phyloP scores from a whole-genome alignment of 2,329 filamentous ascomycete genomes.

The Pseudocercospora eumusae region DNA sequence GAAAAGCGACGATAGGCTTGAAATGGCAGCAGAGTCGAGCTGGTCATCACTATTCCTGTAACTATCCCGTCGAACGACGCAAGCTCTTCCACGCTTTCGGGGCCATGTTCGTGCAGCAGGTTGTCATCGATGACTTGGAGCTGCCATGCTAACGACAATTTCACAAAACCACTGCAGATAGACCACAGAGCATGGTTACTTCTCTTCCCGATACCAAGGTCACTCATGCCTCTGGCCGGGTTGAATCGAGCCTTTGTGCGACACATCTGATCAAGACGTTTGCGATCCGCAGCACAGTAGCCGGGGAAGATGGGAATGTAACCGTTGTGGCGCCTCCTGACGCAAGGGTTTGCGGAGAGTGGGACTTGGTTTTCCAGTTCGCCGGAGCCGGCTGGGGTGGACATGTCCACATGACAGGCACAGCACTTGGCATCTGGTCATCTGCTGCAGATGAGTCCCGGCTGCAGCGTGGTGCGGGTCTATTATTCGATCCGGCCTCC shows the following conservation, averaged over 20 bases:
- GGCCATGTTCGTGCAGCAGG: constrained; percentile 51
- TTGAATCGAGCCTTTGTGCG: constrained; percentile 1
- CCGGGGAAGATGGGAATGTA: background rate
- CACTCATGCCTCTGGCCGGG: background rate
- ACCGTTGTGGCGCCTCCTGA: constrained; percentile 3
- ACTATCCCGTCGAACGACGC: constrained; percentile 51
- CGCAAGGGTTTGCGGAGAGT: constrained; percentile 4
- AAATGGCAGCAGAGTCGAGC: constrained; percentile 37
- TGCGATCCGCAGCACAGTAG: background rate
- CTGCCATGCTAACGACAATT: too few relatives aligned
- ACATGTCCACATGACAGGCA: background rate
- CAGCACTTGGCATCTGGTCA: constrained; percentile 8
- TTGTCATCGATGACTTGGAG: constrained; percentile 37
- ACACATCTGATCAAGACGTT: constrained; percentile 2
- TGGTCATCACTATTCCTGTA: constrained; percentile 47
- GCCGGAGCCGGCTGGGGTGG: constrained; percentile 2
- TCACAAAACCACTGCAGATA: background rate
- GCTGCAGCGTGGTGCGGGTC: constrained; percentile 1
- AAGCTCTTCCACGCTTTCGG: constrained; percentile 51
- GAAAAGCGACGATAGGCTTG: too few relatives aligned
- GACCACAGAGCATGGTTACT: background rate
- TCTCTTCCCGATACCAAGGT: constrained; percentile 10
- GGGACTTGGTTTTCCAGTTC: background rate
- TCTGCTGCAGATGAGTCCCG: constrained; percentile 4
- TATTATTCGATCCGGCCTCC: background rate